Conservation (phyloP, 192 early-diverging fungal species). For the Coemansia sp. region DNA sequence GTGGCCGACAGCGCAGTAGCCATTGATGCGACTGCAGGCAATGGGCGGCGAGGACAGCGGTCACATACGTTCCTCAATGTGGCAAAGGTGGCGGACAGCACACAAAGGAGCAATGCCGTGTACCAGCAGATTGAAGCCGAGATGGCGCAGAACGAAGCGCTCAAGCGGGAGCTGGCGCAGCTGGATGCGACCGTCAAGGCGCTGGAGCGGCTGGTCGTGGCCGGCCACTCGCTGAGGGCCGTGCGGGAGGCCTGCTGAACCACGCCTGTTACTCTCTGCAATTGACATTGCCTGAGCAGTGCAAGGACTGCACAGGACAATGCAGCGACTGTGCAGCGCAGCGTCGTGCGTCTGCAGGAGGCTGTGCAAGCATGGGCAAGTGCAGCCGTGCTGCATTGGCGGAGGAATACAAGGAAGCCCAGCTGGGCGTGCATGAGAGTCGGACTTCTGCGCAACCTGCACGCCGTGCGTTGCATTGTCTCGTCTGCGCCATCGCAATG, state of each 20-base stretch:
- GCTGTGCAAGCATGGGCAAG: too few relatives aligned
- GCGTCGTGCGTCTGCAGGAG: too few relatives aligned
- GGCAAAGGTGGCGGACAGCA: constrained; percentile 1
- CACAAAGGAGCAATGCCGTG: background rate
- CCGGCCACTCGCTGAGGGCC: constrained; percentile 4
- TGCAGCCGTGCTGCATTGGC: too few relatives aligned
- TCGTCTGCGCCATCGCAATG: too few relatives aligned
- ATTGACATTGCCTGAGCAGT: background rate
- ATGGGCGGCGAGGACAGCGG: background rate
- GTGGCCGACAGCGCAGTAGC: constrained; percentile 3
- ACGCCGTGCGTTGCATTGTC: too few relatives aligned
- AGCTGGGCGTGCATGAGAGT: too few relatives aligned
- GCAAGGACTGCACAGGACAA: background rate
- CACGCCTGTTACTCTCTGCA: background rate
- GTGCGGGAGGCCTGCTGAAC: constrained; percentile 8
- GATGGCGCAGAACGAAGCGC: constrained; percentile 18
- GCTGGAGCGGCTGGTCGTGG: constrained; percentile 18
- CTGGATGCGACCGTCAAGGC: constrained; percentile 12
- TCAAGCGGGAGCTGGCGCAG: constrained; percentile 26
- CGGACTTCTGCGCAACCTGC: too few relatives aligned
- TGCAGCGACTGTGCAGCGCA: background rate
- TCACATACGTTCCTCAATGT: constrained; percentile 5
- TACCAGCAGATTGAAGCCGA: constrained; percentile 23
- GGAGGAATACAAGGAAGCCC: too few relatives aligned
- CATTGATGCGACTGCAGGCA: background rate